These are phyloP conservation scores for Stephania yunnanensis DNA, from an alignment of 164 flowering plant species.

Conservation along the genomic window DNA sequence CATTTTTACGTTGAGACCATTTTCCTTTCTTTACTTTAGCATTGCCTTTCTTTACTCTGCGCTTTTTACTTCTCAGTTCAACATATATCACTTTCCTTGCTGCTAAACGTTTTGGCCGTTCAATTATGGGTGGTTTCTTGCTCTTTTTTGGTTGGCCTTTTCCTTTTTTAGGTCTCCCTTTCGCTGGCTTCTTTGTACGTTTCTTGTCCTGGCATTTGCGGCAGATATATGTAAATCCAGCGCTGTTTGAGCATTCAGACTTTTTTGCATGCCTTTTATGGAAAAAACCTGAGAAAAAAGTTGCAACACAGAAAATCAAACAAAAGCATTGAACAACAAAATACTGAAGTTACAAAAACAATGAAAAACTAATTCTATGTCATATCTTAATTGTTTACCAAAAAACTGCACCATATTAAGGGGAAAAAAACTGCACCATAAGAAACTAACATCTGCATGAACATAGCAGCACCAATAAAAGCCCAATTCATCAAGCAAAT, in stretches of 20 bases:
- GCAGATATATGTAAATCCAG: constrained; percentile 51
- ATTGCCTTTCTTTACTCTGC: constrained; percentile 30
- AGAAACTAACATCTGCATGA: too few relatives aligned
- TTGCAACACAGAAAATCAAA: constrained; percentile 8
- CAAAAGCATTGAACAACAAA: neutral
- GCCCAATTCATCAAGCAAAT: too few relatives aligned
- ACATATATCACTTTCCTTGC: constrained; percentile 38
- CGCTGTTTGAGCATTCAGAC: constrained; percentile 30
- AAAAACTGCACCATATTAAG: too few relatives aligned
- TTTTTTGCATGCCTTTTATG: constrained; percentile 72
- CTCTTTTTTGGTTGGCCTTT: constrained; percentile 16
- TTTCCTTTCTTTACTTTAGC: constrained; percentile 32
- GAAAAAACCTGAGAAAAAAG: constrained; percentile 53
- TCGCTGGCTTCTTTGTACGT: constrained; percentile 15
- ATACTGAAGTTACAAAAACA: neutral
- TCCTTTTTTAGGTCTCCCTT: constrained; percentile 22
- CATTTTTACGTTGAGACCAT: constrained; percentile 27
- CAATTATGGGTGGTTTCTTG: constrained; percentile 16
- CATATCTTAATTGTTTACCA: too few relatives aligned
- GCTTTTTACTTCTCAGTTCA: constrained; percentile 31
- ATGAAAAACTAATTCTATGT: neutral
- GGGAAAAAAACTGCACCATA: too few relatives aligned
- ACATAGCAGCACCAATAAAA: too few relatives aligned
- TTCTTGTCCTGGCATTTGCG: constrained; percentile 46
- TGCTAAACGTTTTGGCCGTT: constrained; percentile 45